These are phyloP conservation scores for Rhynchospora breviuscula DNA, from an alignment of 176 grass and related monocot genomes.

Conservation along the genomic window DNA sequence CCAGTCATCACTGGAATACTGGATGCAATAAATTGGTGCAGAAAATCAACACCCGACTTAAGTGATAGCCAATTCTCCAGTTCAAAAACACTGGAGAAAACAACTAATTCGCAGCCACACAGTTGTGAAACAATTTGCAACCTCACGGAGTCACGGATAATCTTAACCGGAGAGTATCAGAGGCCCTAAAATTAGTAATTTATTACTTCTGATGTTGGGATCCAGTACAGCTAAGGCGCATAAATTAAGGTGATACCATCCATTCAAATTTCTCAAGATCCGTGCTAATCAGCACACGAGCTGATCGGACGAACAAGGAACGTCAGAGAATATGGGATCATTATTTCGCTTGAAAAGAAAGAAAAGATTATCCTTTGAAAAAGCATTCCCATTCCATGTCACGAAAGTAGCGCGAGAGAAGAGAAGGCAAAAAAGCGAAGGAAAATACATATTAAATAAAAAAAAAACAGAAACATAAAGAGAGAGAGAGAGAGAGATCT, in stretches of 20 bases:
- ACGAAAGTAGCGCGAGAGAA: constrained; percentile 11
- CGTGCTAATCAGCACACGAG: not conserved
- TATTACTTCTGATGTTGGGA: too few relatives aligned
- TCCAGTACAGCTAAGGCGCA: too few relatives aligned
- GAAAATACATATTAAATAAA: not conserved
- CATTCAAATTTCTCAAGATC: not conserved
- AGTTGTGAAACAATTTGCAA: too few relatives aligned
- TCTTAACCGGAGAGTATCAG: too few relatives aligned
- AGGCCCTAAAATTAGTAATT: too few relatives aligned
- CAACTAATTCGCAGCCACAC: too few relatives aligned
- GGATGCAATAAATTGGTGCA: too few relatives aligned
- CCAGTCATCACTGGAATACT: too few relatives aligned
- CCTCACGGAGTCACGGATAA: too few relatives aligned
- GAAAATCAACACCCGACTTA: too few relatives aligned
- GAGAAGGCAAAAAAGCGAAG: not conserved
- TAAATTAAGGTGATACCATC: not conserved
- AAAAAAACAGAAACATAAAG: not conserved
- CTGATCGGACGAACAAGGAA: not conserved
- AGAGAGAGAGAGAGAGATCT: not conserved
- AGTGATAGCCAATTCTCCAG: too few relatives aligned
- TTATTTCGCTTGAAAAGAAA: not conserved
- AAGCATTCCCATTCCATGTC: not conserved
- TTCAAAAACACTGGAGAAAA: too few relatives aligned
- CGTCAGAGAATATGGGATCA: not conserved
- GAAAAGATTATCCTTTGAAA: not conserved